These are phyloP conservation scores for Picochlorum sp. DNA, from an alignment of 139 green algal species.

Conservation along the genomic window DNA sequence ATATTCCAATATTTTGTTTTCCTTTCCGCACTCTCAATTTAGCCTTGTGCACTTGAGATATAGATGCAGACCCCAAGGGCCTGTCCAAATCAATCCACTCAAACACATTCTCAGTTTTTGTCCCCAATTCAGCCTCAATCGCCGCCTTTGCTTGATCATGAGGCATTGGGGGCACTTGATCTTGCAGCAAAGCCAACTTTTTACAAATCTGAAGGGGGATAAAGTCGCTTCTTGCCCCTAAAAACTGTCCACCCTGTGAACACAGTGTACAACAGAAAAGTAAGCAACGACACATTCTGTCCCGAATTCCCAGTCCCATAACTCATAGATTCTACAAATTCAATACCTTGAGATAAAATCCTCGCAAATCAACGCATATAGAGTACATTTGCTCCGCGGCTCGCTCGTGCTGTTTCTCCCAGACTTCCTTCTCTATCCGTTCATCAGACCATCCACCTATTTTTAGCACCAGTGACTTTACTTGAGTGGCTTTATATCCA, in stretches of 20 bases:
- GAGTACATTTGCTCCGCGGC: constrained; percentile 69
- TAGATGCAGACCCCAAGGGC: constrained; percentile 80
- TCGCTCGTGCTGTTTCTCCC: constrained; percentile 56
- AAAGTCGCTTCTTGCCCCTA: constrained; percentile 75
- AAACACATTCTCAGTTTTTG: constrained; percentile 61
- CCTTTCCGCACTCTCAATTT: constrained; percentile 30
- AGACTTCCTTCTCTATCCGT: constrained; percentile 42
- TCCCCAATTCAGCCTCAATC: constrained; percentile 58
- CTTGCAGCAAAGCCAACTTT: constrained; percentile 65
- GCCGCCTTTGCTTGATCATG: constrained; percentile 21
- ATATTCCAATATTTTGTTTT: neutral
- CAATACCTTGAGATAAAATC: constrained; percentile 92
- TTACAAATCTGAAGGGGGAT: constrained; percentile 71
- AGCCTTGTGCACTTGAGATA: constrained; percentile 85
- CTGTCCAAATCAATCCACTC: constrained; percentile 81
- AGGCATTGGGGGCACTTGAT: constrained; percentile 67
- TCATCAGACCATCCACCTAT: constrained; percentile 20
- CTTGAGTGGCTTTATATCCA: constrained; percentile 66
- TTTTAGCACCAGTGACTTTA: constrained; percentile 15
- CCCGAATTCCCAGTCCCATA: too few species aligned
- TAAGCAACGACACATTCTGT: neutral
- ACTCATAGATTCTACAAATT: too few species aligned
- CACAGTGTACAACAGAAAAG: constrained; percentile 5
- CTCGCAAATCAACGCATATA: constrained; percentile 66
- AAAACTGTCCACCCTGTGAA: constrained; percentile 83